A percentile compares a stretch with the other conserved stretches of the same genome.
These are phyloP conservation scores for Chlamydomonas eustigma DNA, from an alignment of 139 green algal species.

Conservation along the genomic window DNA sequence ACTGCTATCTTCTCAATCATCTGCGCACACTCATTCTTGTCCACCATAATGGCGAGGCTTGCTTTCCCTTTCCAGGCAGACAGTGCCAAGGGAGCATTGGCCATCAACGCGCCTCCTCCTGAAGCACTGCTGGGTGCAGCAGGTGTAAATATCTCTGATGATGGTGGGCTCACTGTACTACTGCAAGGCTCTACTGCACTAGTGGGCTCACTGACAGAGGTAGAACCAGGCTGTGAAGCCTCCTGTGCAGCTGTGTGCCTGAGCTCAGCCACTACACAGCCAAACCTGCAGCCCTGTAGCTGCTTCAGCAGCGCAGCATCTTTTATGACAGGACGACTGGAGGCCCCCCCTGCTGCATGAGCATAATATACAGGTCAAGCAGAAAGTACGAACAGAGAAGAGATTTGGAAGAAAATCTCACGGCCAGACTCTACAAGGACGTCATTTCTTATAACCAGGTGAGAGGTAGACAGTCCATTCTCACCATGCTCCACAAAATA, in stretches of 20 bases:
- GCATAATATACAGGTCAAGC: too few relatives aligned
- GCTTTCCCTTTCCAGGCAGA: constrained; percentile 72
- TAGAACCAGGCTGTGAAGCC: neutral
- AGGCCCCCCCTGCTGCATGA: neutral
- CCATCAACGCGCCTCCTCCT: constrained; percentile 39
- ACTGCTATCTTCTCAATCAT: constrained; percentile 63
- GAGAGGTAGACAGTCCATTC: too few relatives aligned
- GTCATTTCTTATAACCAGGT: too few relatives aligned
- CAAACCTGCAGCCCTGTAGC: constrained; percentile 19
- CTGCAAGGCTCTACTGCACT: too few relatives aligned
- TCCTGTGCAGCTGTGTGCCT: constrained; percentile 1
- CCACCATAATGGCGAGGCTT: constrained; percentile 73
- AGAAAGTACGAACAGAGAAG: too few relatives aligned
- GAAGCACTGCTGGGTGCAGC: neutral
- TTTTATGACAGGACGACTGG: neutral
- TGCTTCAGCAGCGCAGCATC: constrained; percentile 14
- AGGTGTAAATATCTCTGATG: neutral
- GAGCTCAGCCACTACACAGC: constrained; percentile 30
- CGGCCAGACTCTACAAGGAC: too few relatives aligned
- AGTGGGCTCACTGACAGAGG: too few relatives aligned
- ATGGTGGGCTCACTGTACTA: neutral
- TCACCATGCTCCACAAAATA: too few relatives aligned
- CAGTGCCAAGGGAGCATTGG: constrained; percentile 65
- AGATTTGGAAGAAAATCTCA: too few relatives aligned
- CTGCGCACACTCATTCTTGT: constrained; percentile 66